Conservation (phyloP, 495 filamentous ascomycete species). For the Annulohypoxylon moriforme region DNA sequence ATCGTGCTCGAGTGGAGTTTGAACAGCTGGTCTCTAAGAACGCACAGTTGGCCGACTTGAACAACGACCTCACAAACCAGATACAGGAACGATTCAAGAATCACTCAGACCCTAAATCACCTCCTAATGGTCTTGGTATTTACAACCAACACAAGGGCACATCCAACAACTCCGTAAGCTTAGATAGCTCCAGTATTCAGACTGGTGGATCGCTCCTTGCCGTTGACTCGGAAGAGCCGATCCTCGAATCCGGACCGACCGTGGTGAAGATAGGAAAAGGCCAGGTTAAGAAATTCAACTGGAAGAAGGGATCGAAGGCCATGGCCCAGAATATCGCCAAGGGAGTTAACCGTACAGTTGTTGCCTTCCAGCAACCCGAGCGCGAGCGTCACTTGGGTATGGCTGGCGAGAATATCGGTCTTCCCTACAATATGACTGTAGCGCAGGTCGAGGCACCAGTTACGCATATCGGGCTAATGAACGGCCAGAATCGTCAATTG, state of each 20-base stretch:
- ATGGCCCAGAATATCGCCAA: slow-evolving; percentile 95
- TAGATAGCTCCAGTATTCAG: slow-evolving; percentile 61
- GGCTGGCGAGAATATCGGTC: slow-evolving; percentile 66
- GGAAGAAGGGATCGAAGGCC: slow-evolving; percentile 95
- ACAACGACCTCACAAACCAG: slow-evolving; percentile 92
- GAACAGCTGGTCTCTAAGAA: slow-evolving; percentile 95
- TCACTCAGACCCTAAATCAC: slow-evolving; percentile 61
- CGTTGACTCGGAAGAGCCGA: slow-evolving; percentile 73
- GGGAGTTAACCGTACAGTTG: slow-evolving; percentile 85
- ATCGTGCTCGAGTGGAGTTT: slow-evolving; percentile 93
- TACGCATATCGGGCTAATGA: slow-evolving; percentile 32
- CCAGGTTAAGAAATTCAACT: slow-evolving; percentile 94
- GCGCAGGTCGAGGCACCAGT: slow-evolving; percentile 60
- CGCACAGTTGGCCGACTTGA: slow-evolving; percentile 89
- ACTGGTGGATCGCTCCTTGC: slow-evolving; percentile 69
- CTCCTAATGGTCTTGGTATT: slow-evolving; percentile 84
- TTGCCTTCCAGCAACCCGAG: slow-evolving; percentile 62
- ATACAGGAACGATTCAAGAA: slow-evolving; percentile 93
- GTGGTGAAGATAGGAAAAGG: slow-evolving; percentile 93
- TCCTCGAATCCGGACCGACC: slow-evolving; percentile 81
- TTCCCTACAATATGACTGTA: slow-evolving; percentile 71
- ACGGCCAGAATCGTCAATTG: slow-evolving; percentile 50
- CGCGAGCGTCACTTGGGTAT: slow-evolving; percentile 61
- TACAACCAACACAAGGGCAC: slow-evolving; percentile 79
- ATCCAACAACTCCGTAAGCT: slow-evolving; percentile 72